Evolutionary conservation across 176 grass and related monocot genomes (phyloP).

Genomic region (Saccharum officinarum): DNA sequence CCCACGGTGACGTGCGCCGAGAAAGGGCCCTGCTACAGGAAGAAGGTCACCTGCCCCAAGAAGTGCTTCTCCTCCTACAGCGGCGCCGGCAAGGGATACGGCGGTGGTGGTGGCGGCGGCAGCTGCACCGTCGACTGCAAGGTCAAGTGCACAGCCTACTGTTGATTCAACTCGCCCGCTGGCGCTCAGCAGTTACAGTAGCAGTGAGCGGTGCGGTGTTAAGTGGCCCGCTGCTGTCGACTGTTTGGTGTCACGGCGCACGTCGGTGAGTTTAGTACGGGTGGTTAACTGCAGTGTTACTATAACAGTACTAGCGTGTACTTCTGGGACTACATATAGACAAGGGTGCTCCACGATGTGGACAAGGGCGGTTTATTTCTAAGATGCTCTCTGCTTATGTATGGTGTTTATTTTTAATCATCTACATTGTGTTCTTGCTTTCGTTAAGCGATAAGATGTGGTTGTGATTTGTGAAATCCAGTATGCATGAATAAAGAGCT

Average conservation of each 20-base stretch:
- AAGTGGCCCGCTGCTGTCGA: background rate
- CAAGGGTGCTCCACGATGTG: background rate
- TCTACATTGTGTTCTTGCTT: too few species aligned
- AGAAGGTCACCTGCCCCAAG: constrained; percentile 76
- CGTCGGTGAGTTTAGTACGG: background rate
- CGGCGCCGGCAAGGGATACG: constrained; percentile 66
- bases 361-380: too few species aligned
- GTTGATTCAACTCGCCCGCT: constrained; percentile 18
- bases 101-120: constrained; percentile 73
- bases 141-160: constrained; percentile 76
- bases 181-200: background rate
- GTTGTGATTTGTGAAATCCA: too few species aligned
- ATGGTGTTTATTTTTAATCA: background rate
- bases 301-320: background rate
- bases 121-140: constrained; percentile 97
- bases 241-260: background rate
- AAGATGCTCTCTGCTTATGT: background rate
- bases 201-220: too few species aligned
- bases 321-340: background rate
- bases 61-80: constrained; percentile 94
- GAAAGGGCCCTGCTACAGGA: constrained; percentile 73
- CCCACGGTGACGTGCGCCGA: constrained; percentile 79
- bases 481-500: too few species aligned
- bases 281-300: background rate
- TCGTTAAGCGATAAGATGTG: too few species aligned